A percentile compares a stretch with the other conserved stretches of the same genome.
Conservation (phyloP, 306 rosid genomes). For the Oxytropis ochrocephala region DNA sequence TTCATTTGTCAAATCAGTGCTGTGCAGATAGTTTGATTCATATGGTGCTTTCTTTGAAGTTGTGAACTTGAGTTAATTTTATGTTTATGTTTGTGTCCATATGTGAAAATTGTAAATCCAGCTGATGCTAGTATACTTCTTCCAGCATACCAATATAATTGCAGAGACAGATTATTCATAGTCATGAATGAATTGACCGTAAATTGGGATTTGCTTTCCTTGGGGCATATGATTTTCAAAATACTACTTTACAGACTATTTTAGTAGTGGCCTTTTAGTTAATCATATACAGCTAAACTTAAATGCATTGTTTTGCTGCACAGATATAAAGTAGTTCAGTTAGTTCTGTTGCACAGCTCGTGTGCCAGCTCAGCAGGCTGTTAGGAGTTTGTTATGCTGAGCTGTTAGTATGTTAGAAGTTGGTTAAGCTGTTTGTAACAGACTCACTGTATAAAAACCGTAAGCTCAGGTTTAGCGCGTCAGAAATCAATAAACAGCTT, state of each 20-base stretch:
- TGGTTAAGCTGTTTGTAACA: too few relatives aligned
- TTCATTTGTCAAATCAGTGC: background rate
- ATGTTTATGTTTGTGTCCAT: constrained; percentile 1
- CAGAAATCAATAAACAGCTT: too few relatives aligned
- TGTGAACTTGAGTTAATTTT: background rate
- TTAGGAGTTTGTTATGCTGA: too few relatives aligned
- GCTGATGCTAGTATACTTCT: background rate
- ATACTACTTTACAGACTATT: background rate
- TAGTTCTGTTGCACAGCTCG: too few relatives aligned
- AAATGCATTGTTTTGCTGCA: background rate
- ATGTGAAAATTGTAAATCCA: background rate
- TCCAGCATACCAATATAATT: background rate
- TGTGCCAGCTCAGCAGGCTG: too few relatives aligned
- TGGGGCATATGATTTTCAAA: background rate
- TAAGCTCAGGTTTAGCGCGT: too few relatives aligned
- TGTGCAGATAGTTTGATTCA: constrained; percentile 7
- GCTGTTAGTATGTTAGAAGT: too few relatives aligned
- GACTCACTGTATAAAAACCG: too few relatives aligned
- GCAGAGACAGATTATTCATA: background rate
- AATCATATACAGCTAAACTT: background rate
- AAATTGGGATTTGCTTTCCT: background rate
- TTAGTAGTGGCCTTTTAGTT: background rate
- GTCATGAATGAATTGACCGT: background rate
- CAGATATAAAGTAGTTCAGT: too few relatives aligned
- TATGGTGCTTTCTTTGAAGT: background rate